phyloP scores from a whole-genome alignment of 164 flowering plant species.

The Platanus orientalis region DNA sequence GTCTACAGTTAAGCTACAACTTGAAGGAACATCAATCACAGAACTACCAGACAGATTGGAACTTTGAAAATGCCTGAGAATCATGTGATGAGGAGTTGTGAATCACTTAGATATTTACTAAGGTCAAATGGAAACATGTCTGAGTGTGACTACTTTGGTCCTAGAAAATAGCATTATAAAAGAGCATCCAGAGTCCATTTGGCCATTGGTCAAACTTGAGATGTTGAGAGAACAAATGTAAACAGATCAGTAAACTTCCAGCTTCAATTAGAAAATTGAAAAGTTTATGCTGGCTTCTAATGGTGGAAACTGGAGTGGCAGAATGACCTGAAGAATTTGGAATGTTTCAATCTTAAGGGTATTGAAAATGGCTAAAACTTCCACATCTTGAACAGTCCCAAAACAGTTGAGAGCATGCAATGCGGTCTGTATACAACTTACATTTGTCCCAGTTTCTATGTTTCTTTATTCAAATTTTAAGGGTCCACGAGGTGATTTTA shows the following conservation, averaged over 20 bases:
- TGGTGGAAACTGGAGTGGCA: constrained; percentile 29
- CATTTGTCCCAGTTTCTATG: no score
- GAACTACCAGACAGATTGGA: constrained; percentile 35
- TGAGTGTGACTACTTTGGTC: constrained; percentile 18
- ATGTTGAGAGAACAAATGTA: constrained; percentile 25
- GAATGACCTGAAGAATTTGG: constrained; percentile 35
- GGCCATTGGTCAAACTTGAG: constrained; percentile 30
- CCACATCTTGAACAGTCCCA: neutral
- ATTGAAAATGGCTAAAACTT: constrained; percentile 6
- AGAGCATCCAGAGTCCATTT: constrained; percentile 43
- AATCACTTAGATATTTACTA: constrained; percentile 23
- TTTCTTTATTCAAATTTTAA: no score
- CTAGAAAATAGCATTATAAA: constrained; percentile 12
- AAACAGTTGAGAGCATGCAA: neutral
- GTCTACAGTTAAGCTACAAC: constrained; percentile 24
- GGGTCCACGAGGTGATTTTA: no score
- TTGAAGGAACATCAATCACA: constrained; percentile 22
- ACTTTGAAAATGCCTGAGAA: constrained; percentile 26
- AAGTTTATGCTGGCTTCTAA: constrained; percentile 13
- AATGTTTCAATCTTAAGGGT: constrained; percentile 11
- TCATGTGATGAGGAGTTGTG: constrained; percentile 29
- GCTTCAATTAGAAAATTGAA: constrained; percentile 34
- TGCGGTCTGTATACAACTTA: no score
- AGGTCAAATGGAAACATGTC: constrained; percentile 25
- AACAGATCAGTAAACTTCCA: constrained; percentile 27